Percentiles rank a stretch among this genome's conserved stretches.
Conservation (phyloP, 1,139 yeast genomes). For the Saccharomyces pastorianus region DNA sequence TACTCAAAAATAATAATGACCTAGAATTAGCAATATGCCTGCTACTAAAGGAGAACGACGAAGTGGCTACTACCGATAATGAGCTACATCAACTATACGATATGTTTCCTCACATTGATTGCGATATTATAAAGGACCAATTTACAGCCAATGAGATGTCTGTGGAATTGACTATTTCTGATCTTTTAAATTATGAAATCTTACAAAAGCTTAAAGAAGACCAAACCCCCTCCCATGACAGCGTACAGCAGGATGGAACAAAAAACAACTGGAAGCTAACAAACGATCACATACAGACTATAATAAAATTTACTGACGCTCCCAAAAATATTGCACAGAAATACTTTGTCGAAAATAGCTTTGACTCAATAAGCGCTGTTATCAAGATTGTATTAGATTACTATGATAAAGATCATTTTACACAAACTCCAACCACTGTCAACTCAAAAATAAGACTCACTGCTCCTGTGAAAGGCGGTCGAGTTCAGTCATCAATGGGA, state of each 20-base stretch:
- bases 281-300: conserved; percentile 8
- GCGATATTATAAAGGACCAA: not conserved
- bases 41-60: not conserved
- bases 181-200: not conserved
- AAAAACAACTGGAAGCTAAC: conserved; percentile 6
- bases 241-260: not conserved
- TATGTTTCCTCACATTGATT: not conserved
- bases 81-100: not conserved
- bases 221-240: not conserved
- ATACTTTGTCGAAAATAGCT: conserved; percentile 13
- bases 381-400: conserved; percentile 14
- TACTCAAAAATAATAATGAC: not conserved
- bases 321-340: conserved; percentile 14
- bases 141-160: not conserved
- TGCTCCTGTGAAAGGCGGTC: conserved; percentile 2
- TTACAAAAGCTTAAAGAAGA: not conserved
- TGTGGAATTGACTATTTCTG: not conserved
- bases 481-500: conserved; percentile 18
- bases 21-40: not conserved
- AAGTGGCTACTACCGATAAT: not conserved
- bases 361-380: conserved; percentile 14
- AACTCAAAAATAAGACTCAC: not conserved
- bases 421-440: not conserved
- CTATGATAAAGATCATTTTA: conserved; percentile 1
- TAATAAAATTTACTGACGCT: conserved; percentile 17